These are phyloP conservation scores for Vitis rupestris DNA, from an alignment of 164 flowering plant species.

Conservation along the genomic window DNA sequence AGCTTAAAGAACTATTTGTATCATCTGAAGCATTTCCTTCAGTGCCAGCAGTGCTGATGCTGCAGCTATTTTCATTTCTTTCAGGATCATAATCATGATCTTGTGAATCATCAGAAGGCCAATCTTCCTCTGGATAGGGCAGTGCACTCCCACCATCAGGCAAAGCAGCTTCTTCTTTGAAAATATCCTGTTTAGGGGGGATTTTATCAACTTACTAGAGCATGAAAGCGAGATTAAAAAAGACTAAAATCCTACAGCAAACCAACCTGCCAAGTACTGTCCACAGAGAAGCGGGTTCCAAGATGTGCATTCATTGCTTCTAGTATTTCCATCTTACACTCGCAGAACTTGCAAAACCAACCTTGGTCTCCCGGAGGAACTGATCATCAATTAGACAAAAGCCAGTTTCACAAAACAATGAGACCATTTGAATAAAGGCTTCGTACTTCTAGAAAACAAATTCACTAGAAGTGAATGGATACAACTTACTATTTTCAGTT, in stretches of 20 bases:
- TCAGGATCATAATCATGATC: constrained; percentile 93
- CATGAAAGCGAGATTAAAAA: background rate
- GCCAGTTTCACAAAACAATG: background rate
- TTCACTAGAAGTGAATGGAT: constrained; percentile 4
- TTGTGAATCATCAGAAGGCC: constrained; percentile 99
- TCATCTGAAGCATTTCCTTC: constrained; percentile 47
- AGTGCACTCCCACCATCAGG: constrained; percentile 46
- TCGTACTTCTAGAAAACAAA: background rate
- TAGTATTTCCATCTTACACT: constrained; percentile 84
- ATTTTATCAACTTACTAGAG: constrained; percentile 1
- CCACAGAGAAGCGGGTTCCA: constrained; percentile 65
- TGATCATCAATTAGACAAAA: constrained; percentile 28
- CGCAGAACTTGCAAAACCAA: constrained; percentile 91
- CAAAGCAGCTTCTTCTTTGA: constrained; percentile 73
- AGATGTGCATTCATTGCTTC: constrained; percentile 90
- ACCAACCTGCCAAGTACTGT: constrained; percentile 82
- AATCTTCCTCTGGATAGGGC: constrained; percentile 55
- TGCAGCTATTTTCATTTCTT: constrained; percentile 37
- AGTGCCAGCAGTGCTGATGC: constrained; percentile 27
- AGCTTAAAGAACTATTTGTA: constrained; percentile 49
- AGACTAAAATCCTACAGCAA: background rate
- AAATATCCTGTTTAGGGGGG: constrained; percentile 60
- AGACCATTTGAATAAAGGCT: too few species aligned
- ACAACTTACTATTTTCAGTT: constrained; percentile 73
- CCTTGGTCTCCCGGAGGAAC: constrained; percentile 96